A percentile compares a stretch with the other conserved stretches of the same genome.
Conservation (phyloP, 805 yeast genomes). For the Metschnikowia sp. region DNA sequence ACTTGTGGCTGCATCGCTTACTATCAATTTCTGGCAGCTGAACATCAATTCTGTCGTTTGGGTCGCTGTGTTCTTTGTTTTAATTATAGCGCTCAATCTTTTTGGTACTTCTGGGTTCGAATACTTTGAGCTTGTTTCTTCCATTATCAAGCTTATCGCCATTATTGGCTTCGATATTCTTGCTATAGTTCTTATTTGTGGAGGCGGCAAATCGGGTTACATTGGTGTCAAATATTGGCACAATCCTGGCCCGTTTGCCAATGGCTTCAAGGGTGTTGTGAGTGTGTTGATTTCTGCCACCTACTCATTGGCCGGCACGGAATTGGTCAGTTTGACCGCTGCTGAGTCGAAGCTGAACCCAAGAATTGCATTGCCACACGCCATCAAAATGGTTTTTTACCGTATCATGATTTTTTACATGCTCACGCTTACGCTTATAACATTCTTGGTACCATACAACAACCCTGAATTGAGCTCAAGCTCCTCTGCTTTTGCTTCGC, state of each 20-base stretch:
- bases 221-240: conserved; percentile 39
- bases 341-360: conserved; percentile 36
- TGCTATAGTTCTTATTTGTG: conserved; percentile 38
- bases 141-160: conserved; percentile 35
- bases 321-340: conserved; percentile 39
- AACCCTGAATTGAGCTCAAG: conserved; percentile 23
- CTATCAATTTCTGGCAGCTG: conserved; percentile 40
- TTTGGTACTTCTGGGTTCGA: conserved; percentile 36
- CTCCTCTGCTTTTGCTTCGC: conserved; percentile 36
- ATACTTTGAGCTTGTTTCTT: conserved; percentile 34
- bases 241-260: conserved; percentile 34
- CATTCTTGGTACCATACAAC: conserved; percentile 37
- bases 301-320: conserved; percentile 43
- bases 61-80: conserved; percentile 38
- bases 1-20: conserved; percentile 40
- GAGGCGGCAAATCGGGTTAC: conserved; percentile 37
- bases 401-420: conserved; percentile 39
- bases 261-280: conserved; percentile 37
- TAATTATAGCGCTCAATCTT: conserved; percentile 33
- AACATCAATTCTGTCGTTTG: conserved; percentile 39
- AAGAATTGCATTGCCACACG: conserved; percentile 36
- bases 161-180: conserved; percentile 40
- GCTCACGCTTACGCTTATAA: conserved; percentile 38
- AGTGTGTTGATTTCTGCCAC: conserved; percentile 40
- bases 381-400: conserved; percentile 43